Conservation (phyloP, 805 yeast genomes). For the Kodamaea nitidulidarum region DNA sequence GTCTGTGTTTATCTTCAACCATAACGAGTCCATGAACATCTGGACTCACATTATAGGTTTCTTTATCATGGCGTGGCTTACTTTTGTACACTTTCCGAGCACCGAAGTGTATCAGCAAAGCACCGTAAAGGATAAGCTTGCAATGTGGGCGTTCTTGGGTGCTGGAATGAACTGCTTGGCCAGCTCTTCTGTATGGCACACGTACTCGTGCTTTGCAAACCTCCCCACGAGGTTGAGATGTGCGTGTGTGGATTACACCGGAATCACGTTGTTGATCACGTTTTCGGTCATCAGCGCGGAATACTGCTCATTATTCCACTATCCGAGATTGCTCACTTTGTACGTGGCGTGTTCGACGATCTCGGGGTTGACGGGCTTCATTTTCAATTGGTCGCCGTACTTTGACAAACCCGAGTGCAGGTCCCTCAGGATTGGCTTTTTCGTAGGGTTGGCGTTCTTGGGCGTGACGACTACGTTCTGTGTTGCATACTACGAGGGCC, state of each 20-base stretch:
- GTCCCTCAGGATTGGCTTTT: constrained; percentile 73
- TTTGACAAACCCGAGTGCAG: constrained; percentile 88
- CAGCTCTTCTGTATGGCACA: constrained; percentile 87
- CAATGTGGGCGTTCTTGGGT: constrained; percentile 59
- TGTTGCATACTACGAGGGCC: constrained; percentile 53
- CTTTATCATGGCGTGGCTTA: constrained; percentile 50
- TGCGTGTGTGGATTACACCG: constrained; percentile 94
- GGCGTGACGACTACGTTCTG: constrained; percentile 67
- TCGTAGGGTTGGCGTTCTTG: constrained; percentile 68
- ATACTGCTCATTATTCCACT: constrained; percentile 67
- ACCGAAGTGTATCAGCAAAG: constrained; percentile 45
- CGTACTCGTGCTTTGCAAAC: constrained; percentile 74
- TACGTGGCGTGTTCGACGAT: constrained; percentile 59
- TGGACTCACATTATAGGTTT: constrained; percentile 89
- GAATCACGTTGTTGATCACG: constrained; percentile 85
- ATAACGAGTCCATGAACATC: constrained; percentile 88
- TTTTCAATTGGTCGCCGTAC: constrained; percentile 86
- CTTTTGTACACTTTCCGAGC: constrained; percentile 59
- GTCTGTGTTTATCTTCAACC: constrained; percentile 56
- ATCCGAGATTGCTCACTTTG: constrained; percentile 43
- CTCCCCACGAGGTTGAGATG: constrained; percentile 61
- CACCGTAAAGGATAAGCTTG: constrained; percentile 43
- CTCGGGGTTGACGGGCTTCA: constrained; percentile 69
- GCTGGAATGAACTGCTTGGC: constrained; percentile 75
- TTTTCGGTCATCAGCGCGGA: constrained; percentile 86